Percentiles rank a stretch among this genome's conserved stretches.
These are phyloP conservation scores for Gossypium laxum DNA, from an alignment of 441 rosid genomes.

Conservation along the genomic window DNA sequence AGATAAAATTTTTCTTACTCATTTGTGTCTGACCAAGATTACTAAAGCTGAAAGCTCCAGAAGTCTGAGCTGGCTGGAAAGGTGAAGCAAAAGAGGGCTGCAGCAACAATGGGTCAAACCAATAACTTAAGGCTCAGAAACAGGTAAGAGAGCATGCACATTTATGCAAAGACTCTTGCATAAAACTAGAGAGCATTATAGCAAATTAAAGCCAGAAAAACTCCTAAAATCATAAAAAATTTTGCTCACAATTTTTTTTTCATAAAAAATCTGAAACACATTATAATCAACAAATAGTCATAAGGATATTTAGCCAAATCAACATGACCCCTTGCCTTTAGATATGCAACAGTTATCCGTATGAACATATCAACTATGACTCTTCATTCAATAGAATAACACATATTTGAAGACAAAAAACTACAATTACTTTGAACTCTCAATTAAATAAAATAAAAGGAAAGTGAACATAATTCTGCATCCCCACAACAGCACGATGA, in stretches of 20 bases:
- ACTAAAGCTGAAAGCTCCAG: conserved; percentile 38
- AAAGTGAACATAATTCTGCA: background rate
- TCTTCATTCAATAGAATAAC: background rate
- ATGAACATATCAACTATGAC: background rate
- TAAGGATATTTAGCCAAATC: background rate
- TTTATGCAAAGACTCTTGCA: background rate
- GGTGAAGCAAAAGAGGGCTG: conserved; percentile 43
- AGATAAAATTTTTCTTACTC: conserved; percentile 28
- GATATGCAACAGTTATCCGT: background rate
- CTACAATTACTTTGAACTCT: background rate
- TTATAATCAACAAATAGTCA: background rate
- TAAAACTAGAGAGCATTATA: background rate
- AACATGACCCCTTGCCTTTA: background rate
- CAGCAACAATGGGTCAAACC: conserved; percentile 16
- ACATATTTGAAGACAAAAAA: background rate
- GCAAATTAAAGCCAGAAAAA: background rate
- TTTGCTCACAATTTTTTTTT: background rate
- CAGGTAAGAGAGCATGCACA: background rate
- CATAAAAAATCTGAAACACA: background rate
- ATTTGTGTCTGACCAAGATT: conserved; percentile 50
- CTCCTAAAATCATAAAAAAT: background rate
- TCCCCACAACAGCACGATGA: background rate
- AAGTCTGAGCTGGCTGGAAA: conserved; percentile 49
- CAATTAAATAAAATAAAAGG: background rate
- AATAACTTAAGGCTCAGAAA: conserved; percentile 7